Base-by-base conservation (phyloP, 2,329 filamentous ascomycete genomes). In the Domatiomyces globalis region DNA sequence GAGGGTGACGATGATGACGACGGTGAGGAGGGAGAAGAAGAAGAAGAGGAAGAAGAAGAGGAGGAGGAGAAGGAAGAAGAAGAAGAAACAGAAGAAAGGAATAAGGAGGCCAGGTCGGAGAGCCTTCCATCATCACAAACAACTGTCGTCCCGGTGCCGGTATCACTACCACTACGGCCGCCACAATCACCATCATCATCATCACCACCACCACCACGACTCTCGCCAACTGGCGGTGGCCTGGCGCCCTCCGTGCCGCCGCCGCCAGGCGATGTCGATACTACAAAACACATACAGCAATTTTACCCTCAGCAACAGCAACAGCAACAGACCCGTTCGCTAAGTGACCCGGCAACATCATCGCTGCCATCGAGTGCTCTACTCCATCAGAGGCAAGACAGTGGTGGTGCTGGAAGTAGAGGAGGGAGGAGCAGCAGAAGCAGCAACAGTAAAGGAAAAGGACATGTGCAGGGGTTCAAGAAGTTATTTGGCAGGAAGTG, bases 81-180 rank as follows among this genome's bases (percentile, higher is more conserved):
- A 19, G 10, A 20, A 2, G 39, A 4, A 3, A 5, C n/a, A n/a
- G 15, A 7, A 43, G 18, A n/a, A 19, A 7, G 4, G 19, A 10
- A 45, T 67, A 64, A 51, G 63, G 64, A 43, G 65, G 68, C 2
- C 67, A 63, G 7, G 29, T 48, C 19, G 46, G 29, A 48, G 10
- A 27, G 19, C 25, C 10, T 12, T 27, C 46, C 46, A 36, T 19
- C 27, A 27, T 25, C 19, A 36, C 22, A 15, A 8, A 15, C 19
- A 5, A 48, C 46, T 8, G n/a, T 29, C 8, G 9, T 36, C 20
- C 29, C 46, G 4, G 10, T 10, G 6, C 9, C 46, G 36, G n/a
- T 4, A n/a, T 36, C 46, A 27, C 46, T 36, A 9, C 29, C 33
- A 5, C 4, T 39, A 9, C 18, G 19, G 27, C 12, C 10, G 46